Base-by-base conservation (phyloP, 495 filamentous ascomycete genomes). In the Penicillium salamii region DNA sequence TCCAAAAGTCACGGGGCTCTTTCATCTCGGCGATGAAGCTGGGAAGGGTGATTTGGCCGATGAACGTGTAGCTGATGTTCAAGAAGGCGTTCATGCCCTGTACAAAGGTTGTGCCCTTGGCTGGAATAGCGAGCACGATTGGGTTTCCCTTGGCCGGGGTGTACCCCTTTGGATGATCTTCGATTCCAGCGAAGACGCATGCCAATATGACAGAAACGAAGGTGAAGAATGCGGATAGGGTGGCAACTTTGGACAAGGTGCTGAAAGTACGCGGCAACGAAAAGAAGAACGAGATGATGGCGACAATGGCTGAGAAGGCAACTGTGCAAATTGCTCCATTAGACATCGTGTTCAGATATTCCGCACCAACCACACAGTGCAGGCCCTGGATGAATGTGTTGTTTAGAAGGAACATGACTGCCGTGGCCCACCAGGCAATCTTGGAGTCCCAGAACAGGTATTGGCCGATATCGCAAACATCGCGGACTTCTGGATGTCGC, bases 21-120 rank as follows among this genome's bases (percentile, higher is more conserved):
- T 81, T 84, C 90, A 95, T 95, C 63, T 95, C 90, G 4, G 90
- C 90, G 53, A 95, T 95, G 73, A 95, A 95, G 57, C 84, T 88
- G 2, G 90, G 90, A 19, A 95, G 75, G 0, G 90, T 95, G 65
- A 95, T 95, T 63, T 95, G 90, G 3, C 90, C 90, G 54, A 95
- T 93, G 68, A 95, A 93, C 6, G 90, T 95, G 66, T 93, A 95
- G 67, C 80, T 83, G 60, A 95, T 95, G 65, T 95, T 95, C 54
- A 95, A 70, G 69, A 93, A 93, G 2, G 89, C 90, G 40, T 79
- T 89, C 69, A 92, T 79, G 7, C 86, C 90, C 5, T 73, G 70
- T 13, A 95, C 87, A 49, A 90, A 93, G 1, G 85, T 85, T 0
- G 88, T 91, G n/a, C 81, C 78, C 2, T 70, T 65, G n/a, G 80